Evolutionary conservation across 1,284 basidiomycete species (phyloP).

Genomic region (Fistulina hepatica): DNA sequence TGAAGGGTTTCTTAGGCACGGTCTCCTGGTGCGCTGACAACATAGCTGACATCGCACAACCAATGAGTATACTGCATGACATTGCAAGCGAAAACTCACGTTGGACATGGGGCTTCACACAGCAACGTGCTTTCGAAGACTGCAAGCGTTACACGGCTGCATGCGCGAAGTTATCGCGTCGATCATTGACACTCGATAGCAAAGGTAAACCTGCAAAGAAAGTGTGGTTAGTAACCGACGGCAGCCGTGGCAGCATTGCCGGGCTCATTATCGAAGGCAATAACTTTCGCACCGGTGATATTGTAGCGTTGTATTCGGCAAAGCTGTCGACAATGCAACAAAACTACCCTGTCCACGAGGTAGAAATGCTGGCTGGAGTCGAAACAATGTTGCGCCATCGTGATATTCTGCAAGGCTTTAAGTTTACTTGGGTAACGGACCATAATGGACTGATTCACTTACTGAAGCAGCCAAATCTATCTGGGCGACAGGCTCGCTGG

Average conservation of each 20-base stretch:
- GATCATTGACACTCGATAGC: neutral
- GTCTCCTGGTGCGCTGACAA: slow-evolving; percentile 15
- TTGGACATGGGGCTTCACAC: slow-evolving; percentile 16
- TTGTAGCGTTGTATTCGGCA: slow-evolving; percentile 21
- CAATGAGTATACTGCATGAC: slow-evolving; percentile 15
- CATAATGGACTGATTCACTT: slow-evolving; percentile 22
- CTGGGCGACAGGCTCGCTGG: slow-evolving; percentile 22
- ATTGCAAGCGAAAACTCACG: slow-evolving; percentile 9
- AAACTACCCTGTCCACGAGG: slow-evolving; percentile 24
- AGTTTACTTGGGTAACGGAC: slow-evolving; percentile 21
- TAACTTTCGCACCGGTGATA: slow-evolving; percentile 9
- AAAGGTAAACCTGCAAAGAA: neutral
- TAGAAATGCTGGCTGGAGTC: slow-evolving; percentile 20
- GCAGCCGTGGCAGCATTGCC: slow-evolving; percentile 1
- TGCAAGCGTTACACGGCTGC: slow-evolving; percentile 9
- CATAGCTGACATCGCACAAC: slow-evolving; percentile 8
- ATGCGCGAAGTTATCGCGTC: neutral
- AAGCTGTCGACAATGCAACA: slow-evolving; percentile 23
- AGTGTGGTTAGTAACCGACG: slow-evolving; percentile 8
- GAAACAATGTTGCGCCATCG: slow-evolving; percentile 17
- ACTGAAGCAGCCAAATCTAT: slow-evolving; percentile 17
- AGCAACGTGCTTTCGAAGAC: slow-evolving; percentile 19
- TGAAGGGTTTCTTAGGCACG: slow-evolving; percentile 14
- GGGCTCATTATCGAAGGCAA: slow-evolving; percentile 7
- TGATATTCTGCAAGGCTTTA: slow-evolving; percentile 16